Conservation (phyloP, 2,329 filamentous ascomycete species). For the Xylariomycetidae sp. region DNA sequence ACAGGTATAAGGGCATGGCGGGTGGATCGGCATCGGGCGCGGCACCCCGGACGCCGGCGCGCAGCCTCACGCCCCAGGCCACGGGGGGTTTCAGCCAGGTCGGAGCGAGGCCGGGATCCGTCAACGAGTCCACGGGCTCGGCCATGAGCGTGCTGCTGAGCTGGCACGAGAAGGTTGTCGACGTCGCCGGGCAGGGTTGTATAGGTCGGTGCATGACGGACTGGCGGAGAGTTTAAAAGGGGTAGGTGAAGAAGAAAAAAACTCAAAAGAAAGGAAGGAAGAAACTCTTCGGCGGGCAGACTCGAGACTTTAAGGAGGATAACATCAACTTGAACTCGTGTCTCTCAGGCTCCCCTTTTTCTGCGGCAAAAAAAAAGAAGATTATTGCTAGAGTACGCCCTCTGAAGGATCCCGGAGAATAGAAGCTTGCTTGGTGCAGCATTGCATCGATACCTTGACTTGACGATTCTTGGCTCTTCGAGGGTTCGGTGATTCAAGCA, state of each 20-base stretch:
- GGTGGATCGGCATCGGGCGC: slow-evolving; percentile 31
- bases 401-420: too few species aligned
- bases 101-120: slow-evolving; percentile 44
- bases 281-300: too few species aligned
- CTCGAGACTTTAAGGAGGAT: too few species aligned
- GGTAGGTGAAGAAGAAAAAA: too few species aligned
- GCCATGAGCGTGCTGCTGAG: slow-evolving; percentile 95
- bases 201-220: slow-evolving; percentile 96
- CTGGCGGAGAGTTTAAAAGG: slow-evolving; percentile 83
- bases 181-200: slow-evolving; percentile 84
- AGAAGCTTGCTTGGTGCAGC: too few species aligned
- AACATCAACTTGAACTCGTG: too few species aligned
- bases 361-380: too few species aligned
- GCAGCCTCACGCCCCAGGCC: slow-evolving; percentile 63
- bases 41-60: slow-evolving; percentile 38
- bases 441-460: too few species aligned
- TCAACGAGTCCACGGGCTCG: slow-evolving; percentile 68
- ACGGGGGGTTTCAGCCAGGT: slow-evolving; percentile 90
- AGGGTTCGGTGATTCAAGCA: too few species aligned
- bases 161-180: slow-evolving; percentile 98
- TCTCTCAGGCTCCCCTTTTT: too few species aligned
- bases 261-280: slow-evolving; percentile 19
- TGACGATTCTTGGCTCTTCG: too few species aligned
- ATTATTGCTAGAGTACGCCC: too few species aligned
- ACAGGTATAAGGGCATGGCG: slow-evolving; percentile 90